Conservation (phyloP, 176 grass and related monocot genomes). For the Luzula sylvatica region DNA sequence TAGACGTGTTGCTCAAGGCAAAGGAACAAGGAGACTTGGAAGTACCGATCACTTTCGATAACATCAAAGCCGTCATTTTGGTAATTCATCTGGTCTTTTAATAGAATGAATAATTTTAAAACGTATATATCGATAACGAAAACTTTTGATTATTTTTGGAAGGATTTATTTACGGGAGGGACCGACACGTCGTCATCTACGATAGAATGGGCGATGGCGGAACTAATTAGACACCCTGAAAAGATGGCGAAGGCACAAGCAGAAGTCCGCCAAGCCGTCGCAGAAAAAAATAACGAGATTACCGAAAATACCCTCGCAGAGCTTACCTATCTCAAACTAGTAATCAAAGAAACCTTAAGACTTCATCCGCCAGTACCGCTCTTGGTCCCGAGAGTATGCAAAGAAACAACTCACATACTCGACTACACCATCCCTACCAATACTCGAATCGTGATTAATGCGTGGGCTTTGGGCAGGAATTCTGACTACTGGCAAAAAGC, state of each 20-base stretch:
- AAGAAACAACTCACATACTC: neutral
- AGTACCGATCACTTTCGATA: slow-evolving; percentile 23
- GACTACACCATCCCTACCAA: slow-evolving; percentile 1
- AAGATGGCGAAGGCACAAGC: slow-evolving; percentile 6
- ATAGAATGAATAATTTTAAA: too few species aligned
- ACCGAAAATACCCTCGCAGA: neutral
- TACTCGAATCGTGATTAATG: neutral
- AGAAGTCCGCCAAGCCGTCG: neutral
- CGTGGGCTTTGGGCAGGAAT: slow-evolving; percentile 16
- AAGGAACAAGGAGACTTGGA: slow-evolving; percentile 13
- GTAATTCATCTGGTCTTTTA: slow-evolving; percentile 15
- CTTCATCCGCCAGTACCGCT: slow-evolving; percentile 9
- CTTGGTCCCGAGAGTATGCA: neutral
- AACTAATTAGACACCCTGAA: slow-evolving; percentile 4
- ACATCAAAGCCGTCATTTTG: slow-evolving; percentile 25
- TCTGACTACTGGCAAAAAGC: slow-evolving; percentile 7
- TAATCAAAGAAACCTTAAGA: slow-evolving; percentile 19
- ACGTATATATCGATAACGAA: too few species aligned
- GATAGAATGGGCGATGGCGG: slow-evolving; percentile 19
- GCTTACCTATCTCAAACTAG: slow-evolving; percentile 2
- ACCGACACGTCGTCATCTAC: slow-evolving; percentile 2
- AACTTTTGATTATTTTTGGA: too few species aligned
- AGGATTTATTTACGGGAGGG: slow-evolving; percentile 13
- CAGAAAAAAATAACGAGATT: neutral
- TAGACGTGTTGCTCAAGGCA: slow-evolving; percentile 29